Conservation (phyloP, 768 basidiomycete species). For the Daedalea quercina region DNA sequence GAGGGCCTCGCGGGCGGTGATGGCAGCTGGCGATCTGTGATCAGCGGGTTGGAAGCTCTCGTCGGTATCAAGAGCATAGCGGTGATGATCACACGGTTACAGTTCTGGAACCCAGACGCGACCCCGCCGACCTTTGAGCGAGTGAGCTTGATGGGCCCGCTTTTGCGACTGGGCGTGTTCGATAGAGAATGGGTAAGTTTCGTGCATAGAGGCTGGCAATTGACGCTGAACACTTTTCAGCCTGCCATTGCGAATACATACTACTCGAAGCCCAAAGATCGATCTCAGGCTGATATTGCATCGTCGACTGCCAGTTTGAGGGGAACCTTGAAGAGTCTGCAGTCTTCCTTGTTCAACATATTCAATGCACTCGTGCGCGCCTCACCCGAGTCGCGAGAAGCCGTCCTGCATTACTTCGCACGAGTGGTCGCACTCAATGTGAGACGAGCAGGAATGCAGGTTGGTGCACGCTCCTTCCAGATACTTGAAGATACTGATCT, state of each 20-base stretch:
- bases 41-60: conserved; percentile 76
- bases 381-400: conserved; percentile 71
- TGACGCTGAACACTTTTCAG: conserved; percentile 32
- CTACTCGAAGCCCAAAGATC: conserved; percentile 81
- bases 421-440: conserved; percentile 67
- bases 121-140: conserved; percentile 58
- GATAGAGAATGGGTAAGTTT: conserved; percentile 77
- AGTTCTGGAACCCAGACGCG: conserved; percentile 66
- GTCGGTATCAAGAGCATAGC: conserved; percentile 82
- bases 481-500: background rate
- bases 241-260: conserved; percentile 71
- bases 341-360: conserved; percentile 77
- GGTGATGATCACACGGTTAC: conserved; percentile 66
- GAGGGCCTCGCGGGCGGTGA: conserved; percentile 72
- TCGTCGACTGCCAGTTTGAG: conserved; percentile 81
- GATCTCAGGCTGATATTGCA: conserved; percentile 67
- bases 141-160: conserved; percentile 71
- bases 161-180: conserved; percentile 81
- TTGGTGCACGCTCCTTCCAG: too few species aligned
- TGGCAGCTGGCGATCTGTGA: conserved; percentile 78
- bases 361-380: conserved; percentile 87
- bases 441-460: conserved; percentile 89
- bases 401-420: conserved; percentile 77
- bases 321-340: conserved; percentile 79
- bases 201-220: background rate